Evolutionary conservation across 495 filamentous ascomycete species (phyloP).

Genomic region (Trichoderma virens): DNA sequence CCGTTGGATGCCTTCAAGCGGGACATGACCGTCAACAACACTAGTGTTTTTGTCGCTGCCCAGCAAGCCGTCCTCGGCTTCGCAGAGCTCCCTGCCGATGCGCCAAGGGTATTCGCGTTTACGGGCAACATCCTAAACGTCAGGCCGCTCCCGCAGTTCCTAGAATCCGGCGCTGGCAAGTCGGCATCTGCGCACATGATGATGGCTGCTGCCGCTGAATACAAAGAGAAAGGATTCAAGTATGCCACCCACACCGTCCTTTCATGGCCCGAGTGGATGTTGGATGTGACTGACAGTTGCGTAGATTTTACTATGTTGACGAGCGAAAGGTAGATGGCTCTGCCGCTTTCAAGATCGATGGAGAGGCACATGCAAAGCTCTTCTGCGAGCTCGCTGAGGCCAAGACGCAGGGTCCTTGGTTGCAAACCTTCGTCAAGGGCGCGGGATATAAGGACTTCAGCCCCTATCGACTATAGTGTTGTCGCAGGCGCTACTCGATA

Average conservation of each 20-base stretch:
- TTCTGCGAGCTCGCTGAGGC: constrained; percentile 29
- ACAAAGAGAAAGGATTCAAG: constrained; percentile 40
- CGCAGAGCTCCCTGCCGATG: constrained; percentile 25
- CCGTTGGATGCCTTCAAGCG: constrained; percentile 27
- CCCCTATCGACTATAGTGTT: background rate
- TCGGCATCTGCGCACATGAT: constrained; percentile 39
- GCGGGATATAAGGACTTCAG: constrained; percentile 31
- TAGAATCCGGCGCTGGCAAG: constrained; percentile 37
- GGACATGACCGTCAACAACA: constrained; percentile 37
- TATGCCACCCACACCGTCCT: constrained; percentile 17
- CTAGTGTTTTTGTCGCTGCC: constrained; percentile 36
- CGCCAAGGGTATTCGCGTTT: constrained; percentile 39
- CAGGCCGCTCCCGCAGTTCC: constrained; percentile 21
- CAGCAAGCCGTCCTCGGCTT: constrained; percentile 36
- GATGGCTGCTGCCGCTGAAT: constrained; percentile 29
- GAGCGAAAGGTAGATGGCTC: constrained; percentile 25
- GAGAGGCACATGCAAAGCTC: constrained; percentile 34
- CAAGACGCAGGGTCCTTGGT: constrained; percentile 35
- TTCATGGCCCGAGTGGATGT: constrained; percentile 11
- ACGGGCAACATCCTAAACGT: constrained; percentile 42
- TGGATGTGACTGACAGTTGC: constrained; percentile 12
- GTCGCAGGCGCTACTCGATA: background rate
- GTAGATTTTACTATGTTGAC: constrained; percentile 44
- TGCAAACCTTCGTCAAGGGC: constrained; percentile 39
- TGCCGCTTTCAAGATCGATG: constrained; percentile 21